These are phyloP conservation scores for Neonectria magnoliae DNA, from an alignment of 2,329 filamentous ascomycete species.

Conservation along the genomic window DNA sequence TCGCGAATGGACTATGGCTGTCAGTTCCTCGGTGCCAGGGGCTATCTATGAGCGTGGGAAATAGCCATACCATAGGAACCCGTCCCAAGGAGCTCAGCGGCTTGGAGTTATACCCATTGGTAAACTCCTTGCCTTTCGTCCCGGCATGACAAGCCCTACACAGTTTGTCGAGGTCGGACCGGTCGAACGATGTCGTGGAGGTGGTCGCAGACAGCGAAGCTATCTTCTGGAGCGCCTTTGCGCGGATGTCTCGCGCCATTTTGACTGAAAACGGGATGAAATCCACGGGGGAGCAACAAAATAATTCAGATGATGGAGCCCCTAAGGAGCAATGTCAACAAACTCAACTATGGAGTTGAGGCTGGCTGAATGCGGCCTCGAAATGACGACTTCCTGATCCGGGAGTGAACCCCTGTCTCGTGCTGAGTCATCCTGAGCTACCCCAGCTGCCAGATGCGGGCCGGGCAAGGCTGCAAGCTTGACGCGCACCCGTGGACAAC, in stretches of 20 bases:
- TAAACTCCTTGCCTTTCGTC: constrained; percentile 53
- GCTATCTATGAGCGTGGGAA: background rate
- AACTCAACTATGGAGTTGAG: constrained; percentile 22
- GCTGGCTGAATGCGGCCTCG: constrained; percentile 16
- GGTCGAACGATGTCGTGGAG: constrained; percentile 64
- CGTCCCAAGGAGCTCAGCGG: constrained; percentile 57
- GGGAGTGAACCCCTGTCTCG: constrained; percentile 38
- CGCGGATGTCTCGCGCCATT: constrained; percentile 68
- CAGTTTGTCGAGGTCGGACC: constrained; percentile 70
- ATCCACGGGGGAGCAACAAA: constrained; percentile 13
- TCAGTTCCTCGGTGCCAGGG: constrained; percentile 29
- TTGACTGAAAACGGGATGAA: constrained; percentile 19
- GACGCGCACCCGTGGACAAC: constrained; percentile 52
- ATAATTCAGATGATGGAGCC: constrained; percentile 13
- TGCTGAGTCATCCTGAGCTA: constrained; percentile 56
- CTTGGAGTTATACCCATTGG: constrained; percentile 60
- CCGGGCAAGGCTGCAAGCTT: constrained; percentile 63
- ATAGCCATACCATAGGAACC: constrained; percentile 67
- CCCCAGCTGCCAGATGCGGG: constrained; percentile 34
- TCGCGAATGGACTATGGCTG: constrained; percentile 79
- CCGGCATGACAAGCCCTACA: constrained; percentile 66
- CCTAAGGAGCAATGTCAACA: constrained; percentile 30
- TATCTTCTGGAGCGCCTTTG: constrained; percentile 72
- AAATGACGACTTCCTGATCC: constrained; percentile 36
- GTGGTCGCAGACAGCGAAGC: constrained; percentile 69